Evolutionary conservation across 2,329 filamentous ascomycete species (phyloP).

Genomic region (Colletotrichum lindemuthianum): DNA sequence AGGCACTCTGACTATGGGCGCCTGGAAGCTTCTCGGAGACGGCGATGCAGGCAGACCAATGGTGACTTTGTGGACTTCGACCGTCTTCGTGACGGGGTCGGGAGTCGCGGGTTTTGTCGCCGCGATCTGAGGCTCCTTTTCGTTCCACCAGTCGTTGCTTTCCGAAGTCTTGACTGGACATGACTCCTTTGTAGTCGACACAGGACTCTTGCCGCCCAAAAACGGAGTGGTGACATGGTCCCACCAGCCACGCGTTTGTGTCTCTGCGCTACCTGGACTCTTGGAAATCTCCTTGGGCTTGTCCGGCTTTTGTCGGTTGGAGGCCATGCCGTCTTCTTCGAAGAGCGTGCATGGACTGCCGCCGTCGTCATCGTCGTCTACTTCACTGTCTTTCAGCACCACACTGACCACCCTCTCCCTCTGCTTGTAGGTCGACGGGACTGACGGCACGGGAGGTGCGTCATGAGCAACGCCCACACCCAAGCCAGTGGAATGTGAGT

Average conservation of each 20-base stretch:
- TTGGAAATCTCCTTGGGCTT: conserved; percentile 50
- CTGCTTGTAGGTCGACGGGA: conserved; percentile 58
- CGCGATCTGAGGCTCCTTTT: conserved; percentile 31
- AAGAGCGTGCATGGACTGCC: conserved; percentile 73
- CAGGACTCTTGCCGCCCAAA: conserved; percentile 49
- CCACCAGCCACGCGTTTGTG: conserved; percentile 78
- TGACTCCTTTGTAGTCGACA: conserved; percentile 32
- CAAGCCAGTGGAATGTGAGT: conserved; percentile 63
- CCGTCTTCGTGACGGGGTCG: not conserved
- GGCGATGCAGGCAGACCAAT: conserved; percentile 36
- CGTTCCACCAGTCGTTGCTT: conserved; percentile 51
- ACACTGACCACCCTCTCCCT: conserved; percentile 44
- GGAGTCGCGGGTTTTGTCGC: not conserved
- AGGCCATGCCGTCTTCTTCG: conserved; percentile 70
- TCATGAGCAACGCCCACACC: conserved; percentile 43
- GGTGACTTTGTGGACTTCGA: conserved; percentile 9
- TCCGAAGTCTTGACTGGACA: conserved; percentile 41
- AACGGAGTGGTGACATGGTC: conserved; percentile 81
- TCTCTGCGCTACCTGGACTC: conserved; percentile 61
- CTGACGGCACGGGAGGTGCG: conserved; percentile 68
- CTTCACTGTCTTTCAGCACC: conserved; percentile 50
- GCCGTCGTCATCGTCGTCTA: conserved; percentile 61
- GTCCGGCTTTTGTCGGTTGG: conserved; percentile 50
- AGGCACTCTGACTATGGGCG: conserved; percentile 50
- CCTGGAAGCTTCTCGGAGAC: conserved; percentile 29